A percentile compares a stretch with the other conserved stretches of the same genome.
phyloP scores from a whole-genome alignment of 2,329 filamentous ascomycete species.

The Claviceps africana region DNA sequence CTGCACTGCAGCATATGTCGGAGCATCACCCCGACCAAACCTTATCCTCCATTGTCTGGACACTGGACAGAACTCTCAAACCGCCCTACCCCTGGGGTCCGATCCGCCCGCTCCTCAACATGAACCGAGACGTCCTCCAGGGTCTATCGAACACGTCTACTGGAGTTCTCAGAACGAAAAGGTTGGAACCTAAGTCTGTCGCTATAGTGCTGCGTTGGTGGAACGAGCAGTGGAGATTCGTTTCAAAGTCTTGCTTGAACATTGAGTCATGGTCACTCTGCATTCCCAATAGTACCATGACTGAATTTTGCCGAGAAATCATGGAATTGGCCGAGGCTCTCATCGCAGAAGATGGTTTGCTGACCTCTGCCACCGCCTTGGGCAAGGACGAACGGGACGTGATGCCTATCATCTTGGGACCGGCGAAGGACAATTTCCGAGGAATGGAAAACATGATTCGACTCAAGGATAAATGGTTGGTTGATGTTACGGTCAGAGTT shows the following conservation, averaged over 20 bases:
- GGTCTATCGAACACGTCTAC: slow-evolving; percentile 41
- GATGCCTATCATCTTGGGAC: slow-evolving; percentile 25
- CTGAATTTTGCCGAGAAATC: slow-evolving; percentile 83
- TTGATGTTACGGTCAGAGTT: slow-evolving; percentile 67
- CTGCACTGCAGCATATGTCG: slow-evolving; percentile 25
- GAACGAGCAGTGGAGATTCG: slow-evolving; percentile 67
- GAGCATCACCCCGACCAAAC: slow-evolving; percentile 26
- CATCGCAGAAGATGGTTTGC: slow-evolving; percentile 71
- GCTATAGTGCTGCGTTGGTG: slow-evolving; percentile 64
- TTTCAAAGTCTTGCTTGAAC: slow-evolving; percentile 67
- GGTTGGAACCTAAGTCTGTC: slow-evolving; percentile 47
- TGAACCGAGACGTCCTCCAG: slow-evolving; percentile 41
- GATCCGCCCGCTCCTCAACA: slow-evolving; percentile 42
- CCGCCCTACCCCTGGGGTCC: slow-evolving; percentile 37
- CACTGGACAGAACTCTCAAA: slow-evolving; percentile 21
- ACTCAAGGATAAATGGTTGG: slow-evolving; percentile 74
- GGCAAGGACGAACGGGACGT: slow-evolving; percentile 23
- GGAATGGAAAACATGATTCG: slow-evolving; percentile 80
- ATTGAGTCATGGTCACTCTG: slow-evolving; percentile 73
- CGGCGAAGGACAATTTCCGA: slow-evolving; percentile 36
- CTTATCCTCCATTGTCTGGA: slow-evolving; percentile 29
- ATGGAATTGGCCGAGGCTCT: slow-evolving; percentile 86
- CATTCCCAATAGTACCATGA: slow-evolving; percentile 66
- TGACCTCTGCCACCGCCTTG: slow-evolving; percentile 48
- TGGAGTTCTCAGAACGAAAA: slow-evolving; percentile 40